phyloP scores from a whole-genome alignment of 345 rosid species.

The Camelina sativa region DNA sequence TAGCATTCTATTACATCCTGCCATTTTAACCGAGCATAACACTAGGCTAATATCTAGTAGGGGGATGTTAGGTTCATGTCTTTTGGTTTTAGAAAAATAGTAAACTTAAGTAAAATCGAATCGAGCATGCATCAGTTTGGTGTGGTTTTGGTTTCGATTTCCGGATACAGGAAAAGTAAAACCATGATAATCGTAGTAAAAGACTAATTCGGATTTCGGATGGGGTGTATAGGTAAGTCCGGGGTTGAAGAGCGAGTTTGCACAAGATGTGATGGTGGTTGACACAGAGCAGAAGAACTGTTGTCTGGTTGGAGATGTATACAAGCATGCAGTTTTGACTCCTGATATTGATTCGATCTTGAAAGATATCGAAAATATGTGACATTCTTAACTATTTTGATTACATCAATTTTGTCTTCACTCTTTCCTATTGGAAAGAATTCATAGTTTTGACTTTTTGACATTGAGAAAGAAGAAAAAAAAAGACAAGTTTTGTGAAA shows the following conservation, averaged over 20 bases:
- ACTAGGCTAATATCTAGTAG: not conserved
- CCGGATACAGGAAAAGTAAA: not conserved
- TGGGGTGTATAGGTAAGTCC: slow-evolving; percentile 62
- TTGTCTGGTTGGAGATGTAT: slow-evolving; percentile 61
- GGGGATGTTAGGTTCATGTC: not conserved
- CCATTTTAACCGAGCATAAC: not conserved
- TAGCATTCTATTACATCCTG: not conserved
- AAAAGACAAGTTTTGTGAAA: not conserved
- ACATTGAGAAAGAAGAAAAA: slow-evolving; percentile 24
- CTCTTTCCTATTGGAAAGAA: slow-evolving; percentile 21
- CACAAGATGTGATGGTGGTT: slow-evolving; percentile 69
- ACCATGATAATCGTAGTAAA: not conserved
- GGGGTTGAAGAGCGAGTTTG: slow-evolving; percentile 62
- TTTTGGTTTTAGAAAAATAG: not conserved
- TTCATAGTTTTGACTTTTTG: slow-evolving; percentile 1
- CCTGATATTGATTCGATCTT: slow-evolving; percentile 71
- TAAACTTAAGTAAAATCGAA: not conserved
- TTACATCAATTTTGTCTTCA: slow-evolving; percentile 24
- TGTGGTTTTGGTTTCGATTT: not conserved
- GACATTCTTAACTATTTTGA: slow-evolving; percentile 18
- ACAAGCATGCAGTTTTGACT: slow-evolving; percentile 65
- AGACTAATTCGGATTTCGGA: not conserved
- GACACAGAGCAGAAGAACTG: slow-evolving; percentile 57
- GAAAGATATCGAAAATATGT: slow-evolving; percentile 46
- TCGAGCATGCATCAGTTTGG: not conserved